These are phyloP conservation scores for Trichoderma arundinaceum DNA, from an alignment of 2,329 filamentous ascomycete genomes.

Conservation along the genomic window DNA sequence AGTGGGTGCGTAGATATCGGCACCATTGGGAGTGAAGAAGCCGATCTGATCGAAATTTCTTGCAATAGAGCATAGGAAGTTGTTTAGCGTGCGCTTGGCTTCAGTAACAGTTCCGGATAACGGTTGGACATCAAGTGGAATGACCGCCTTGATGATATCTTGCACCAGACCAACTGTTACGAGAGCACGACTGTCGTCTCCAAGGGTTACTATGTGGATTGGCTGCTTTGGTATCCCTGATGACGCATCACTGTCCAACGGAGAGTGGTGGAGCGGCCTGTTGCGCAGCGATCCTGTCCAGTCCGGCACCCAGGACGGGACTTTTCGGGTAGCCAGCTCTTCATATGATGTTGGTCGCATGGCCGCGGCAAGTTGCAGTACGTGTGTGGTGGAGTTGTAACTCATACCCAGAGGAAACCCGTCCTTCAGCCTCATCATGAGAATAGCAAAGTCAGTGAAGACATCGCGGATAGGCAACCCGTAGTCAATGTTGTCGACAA, in stretches of 20 bases:
- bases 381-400: slow-evolving; percentile 19
- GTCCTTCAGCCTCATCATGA: background rate
- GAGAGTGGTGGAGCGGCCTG: slow-evolving; percentile 8
- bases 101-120: background rate
- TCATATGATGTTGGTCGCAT: background rate
- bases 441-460: slow-evolving; percentile 13
- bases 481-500: slow-evolving; percentile 4
- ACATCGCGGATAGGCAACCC: slow-evolving; percentile 1
- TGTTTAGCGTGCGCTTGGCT: background rate
- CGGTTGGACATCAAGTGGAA: slow-evolving; percentile 1
- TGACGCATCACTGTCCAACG: background rate
- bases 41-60: background rate
- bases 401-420: background rate
- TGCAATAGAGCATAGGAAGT: slow-evolving; percentile 6
- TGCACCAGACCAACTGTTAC: background rate
- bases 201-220: background rate
- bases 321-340: too few species aligned
- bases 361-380: slow-evolving; percentile 11
- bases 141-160: background rate
- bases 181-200: background rate
- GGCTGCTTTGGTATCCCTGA: background rate
- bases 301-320: slow-evolving; percentile 9
- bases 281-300: slow-evolving; percentile 3
- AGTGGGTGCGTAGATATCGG: background rate
- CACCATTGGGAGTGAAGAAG: background rate